Base-by-base conservation (phyloP, 768 basidiomycete species). In the Gelatoporia subvermispora region DNA sequence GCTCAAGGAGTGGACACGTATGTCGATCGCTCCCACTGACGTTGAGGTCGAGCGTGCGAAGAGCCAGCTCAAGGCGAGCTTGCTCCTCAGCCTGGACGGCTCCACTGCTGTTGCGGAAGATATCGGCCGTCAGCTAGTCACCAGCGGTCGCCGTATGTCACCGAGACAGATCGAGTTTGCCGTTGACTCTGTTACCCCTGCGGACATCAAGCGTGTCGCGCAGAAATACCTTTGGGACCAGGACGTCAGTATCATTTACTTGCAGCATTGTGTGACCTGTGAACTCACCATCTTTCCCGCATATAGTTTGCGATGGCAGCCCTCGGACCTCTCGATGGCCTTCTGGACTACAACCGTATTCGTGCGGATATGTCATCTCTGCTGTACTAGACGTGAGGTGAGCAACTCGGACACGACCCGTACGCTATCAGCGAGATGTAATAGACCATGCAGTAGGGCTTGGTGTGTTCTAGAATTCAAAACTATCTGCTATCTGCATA, bases 191-290 rank as follows among this genome's bases (percentile, higher is more conserved):
- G 92, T 99, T 47, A 84, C 82, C 20, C 72, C 82, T 24, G 88
- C 82, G 17, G 93, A 97, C 66, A 93, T 99, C 69, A 86, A 88
- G 75, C 81, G 91, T 16, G 92, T 93, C 51, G 96, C 93, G 38
- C 85, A 90, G 74, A 94, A 92, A 74, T 96, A 96, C 68, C 77
- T 96, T 15, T 96, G 93, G 92, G 93, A 97, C 68, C 88, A 90
- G 70, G 93, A 96, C 68, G 88, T 92, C 64, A 60, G 81, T 74
- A 11, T 34, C 18, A 35, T 41, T 16, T 36, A 24, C 62, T 15
- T 48, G 45, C 20, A 20, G 3, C 35, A 23, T 34, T 34, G 35
- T 35, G 21, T 18, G 18, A 44, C 13, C 34, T 10, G 45, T n/a
- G n/a, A n/a, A n/a, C n/a, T n/a, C n/a, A n/a, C n/a, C 52, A 45